Evolutionary conservation across 805 yeast species (phyloP), one percentile per base, ranked within the genome.

Genomic region (Scheffersomyces coipomensis): DNA sequence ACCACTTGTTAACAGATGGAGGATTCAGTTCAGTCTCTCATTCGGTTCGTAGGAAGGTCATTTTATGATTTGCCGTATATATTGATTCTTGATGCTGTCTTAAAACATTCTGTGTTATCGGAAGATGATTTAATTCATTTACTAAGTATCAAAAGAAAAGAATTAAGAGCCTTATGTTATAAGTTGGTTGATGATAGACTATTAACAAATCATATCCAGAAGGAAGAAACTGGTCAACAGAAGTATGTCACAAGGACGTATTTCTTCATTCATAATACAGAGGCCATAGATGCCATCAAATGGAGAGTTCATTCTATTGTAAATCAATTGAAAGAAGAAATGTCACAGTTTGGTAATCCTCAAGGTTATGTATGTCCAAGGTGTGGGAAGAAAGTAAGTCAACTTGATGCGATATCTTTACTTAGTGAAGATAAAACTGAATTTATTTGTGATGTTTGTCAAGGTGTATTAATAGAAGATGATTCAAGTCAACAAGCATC

Each of bases 221-320:
- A 85, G 60, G 66, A 59, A 47, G 71, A 64, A 33, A 64, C 60
- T 47, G 74, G 76, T 18, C 85, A 79, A 40, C 78, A 60, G 45
- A 73, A 96, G 45, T 77, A 84, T 40, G 80, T 82, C 34, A 76
- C 83, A 19, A 76, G 90, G 51, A 85, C 91, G 2, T 88, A 88
- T 53, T 93, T 84, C 64, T 93, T 78, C 60, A 83, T 91, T 39
- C 96, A 88, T 56, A 80, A 78, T 57, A 88, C 97, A 2, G 96
- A 89, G 60, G 95, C 98, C 0, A 87, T 93, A 29, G 99, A 93
- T 64, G 81, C 97, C 3, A 81, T 93, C 57, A 93, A 93, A 63
- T 93, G 98, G 98, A 89, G 90, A 56, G 86, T 91, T 43, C 96
- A 91, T 59, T 79, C 86, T 34, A 75, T 93, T 19, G 97, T 88